Percentiles rank a stretch among this genome's conserved stretches.
phyloP scores from a whole-genome alignment of 495 filamentous ascomycete genomes.

The Penicillium coprophilum region DNA sequence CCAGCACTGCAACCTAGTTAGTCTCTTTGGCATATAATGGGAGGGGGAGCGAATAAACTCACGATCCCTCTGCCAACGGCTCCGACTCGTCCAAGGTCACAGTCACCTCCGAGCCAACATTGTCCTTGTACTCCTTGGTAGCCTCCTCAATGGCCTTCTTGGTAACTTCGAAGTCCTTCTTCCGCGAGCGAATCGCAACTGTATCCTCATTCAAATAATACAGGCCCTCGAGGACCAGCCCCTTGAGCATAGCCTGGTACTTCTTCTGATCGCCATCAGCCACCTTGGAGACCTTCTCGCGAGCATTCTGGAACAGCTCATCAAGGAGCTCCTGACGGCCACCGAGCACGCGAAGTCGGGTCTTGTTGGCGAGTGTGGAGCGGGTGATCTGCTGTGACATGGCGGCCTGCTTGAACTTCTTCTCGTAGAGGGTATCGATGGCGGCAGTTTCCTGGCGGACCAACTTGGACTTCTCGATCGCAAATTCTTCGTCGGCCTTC shows the following conservation, averaged over 20 bases:
- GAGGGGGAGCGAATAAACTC: slow-evolving; percentile 41
- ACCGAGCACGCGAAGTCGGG: slow-evolving; percentile 79
- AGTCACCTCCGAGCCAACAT: slow-evolving; percentile 59
- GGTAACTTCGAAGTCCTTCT: slow-evolving; percentile 72
- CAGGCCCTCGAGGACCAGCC: slow-evolving; percentile 82
- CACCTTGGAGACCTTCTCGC: slow-evolving; percentile 62
- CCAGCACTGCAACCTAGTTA: slow-evolving; percentile 61
- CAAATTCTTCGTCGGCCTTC: slow-evolving; percentile 98
- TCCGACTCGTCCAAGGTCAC: slow-evolving; percentile 77
- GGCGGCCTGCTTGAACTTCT: slow-evolving; percentile 95
- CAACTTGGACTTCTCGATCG: slow-evolving; percentile 97
- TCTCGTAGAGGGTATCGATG: slow-evolving; percentile 91
- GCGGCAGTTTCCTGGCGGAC: slow-evolving; percentile 88
- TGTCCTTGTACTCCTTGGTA: slow-evolving; percentile 75
- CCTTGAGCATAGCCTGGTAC: slow-evolving; percentile 74
- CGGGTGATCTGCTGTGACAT: slow-evolving; percentile 97
- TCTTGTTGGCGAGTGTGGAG: slow-evolving; percentile 93
- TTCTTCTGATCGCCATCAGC: slow-evolving; percentile 62
- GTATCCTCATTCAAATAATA: slow-evolving; percentile 82
- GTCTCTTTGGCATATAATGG: slow-evolving; percentile 6
- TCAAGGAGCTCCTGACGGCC: slow-evolving; percentile 89
- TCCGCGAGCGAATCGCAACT: slow-evolving; percentile 67
- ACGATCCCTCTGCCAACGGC: slow-evolving; percentile 80
- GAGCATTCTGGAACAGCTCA: slow-evolving; percentile 80
- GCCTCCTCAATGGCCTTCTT: slow-evolving; percentile 76